Percentiles rank a stretch among this genome's conserved stretches.
Conservation (phyloP, 208 protist species). For the Tetramitus jugosus region DNA sequence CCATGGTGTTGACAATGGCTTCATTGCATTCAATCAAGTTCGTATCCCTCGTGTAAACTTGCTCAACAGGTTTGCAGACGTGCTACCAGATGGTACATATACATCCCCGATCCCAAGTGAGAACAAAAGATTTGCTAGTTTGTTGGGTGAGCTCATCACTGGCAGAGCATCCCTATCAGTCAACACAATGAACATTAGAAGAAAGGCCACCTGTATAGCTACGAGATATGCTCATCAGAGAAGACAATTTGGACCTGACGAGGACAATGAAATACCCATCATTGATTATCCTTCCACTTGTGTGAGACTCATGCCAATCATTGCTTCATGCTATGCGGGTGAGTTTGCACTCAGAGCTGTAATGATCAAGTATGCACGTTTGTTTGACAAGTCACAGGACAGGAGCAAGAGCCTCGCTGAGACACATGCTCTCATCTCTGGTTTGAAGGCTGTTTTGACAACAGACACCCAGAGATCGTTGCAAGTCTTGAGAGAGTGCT, state of each 20-base stretch:
- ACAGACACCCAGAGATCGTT: neutral
- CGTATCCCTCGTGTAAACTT: slow-evolving; percentile 29
- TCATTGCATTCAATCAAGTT: slow-evolving; percentile 28
- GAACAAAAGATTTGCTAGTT: neutral
- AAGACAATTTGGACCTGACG: slow-evolving; percentile 1
- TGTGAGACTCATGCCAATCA: neutral
- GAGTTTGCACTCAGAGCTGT: slow-evolving; percentile 10
- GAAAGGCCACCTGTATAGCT: neutral
- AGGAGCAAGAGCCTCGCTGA: neutral
- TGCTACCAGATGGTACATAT: slow-evolving; percentile 28
- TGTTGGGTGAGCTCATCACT: neutral
- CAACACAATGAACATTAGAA: neutral
- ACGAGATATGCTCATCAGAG: neutral
- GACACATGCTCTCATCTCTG: neutral
- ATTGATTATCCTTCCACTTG: neutral
- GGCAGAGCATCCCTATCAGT: neutral
- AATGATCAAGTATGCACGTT: neutral
- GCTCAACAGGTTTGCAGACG: slow-evolving; percentile 28
- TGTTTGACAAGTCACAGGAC: neutral
- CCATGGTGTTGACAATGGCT: slow-evolving; percentile 26
- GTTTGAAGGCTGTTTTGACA: neutral
- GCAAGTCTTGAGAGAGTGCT: neutral
- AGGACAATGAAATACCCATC: neutral
- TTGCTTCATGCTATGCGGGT: neutral
- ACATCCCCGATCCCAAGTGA: neutral